These are phyloP conservation scores for Phyllostachys edulis DNA, from an alignment of 176 grass and related monocot genomes.

Conservation along the genomic window DNA sequence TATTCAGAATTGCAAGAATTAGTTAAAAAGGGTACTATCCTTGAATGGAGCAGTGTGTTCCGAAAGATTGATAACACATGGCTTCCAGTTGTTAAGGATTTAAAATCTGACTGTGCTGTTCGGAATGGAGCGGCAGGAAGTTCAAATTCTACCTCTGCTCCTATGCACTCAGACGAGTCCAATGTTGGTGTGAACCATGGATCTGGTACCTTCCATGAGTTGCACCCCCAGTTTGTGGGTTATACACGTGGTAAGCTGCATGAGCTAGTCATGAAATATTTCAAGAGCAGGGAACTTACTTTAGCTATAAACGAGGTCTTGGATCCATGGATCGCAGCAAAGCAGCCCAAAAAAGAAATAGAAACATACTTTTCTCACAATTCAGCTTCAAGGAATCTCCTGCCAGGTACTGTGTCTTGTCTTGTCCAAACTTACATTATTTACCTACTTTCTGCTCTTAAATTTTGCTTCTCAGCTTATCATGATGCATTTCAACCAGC, in stretches of 20 bases:
- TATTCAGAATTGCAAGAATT: constrained; percentile 85
- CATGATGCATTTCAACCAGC: not conserved
- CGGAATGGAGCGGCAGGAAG: constrained; percentile 11
- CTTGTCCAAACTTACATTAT: constrained; percentile 27
- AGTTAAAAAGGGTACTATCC: constrained; percentile 65
- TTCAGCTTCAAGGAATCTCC: constrained; percentile 56
- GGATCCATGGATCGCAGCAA: constrained; percentile 95
- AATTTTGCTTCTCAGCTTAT: constrained; percentile 16
- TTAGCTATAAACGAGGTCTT: constrained; percentile 96
- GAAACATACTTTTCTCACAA: constrained; percentile 69
- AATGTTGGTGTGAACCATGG: constrained; percentile 26
- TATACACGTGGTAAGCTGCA: constrained; percentile 90
- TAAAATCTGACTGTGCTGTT: constrained; percentile 43
- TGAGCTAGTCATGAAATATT: constrained; percentile 96
- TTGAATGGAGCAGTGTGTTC: constrained; percentile 83
- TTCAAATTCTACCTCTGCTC: constrained; percentile 41
- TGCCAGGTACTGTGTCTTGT: constrained; percentile 41
- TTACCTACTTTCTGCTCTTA: constrained; percentile 5
- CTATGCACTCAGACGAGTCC: constrained; percentile 25
- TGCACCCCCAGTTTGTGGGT: constrained; percentile 88
- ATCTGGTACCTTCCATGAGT: constrained; percentile 62
- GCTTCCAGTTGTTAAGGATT: constrained; percentile 77
- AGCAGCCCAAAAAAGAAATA: constrained; percentile 91
- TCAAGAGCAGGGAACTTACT: constrained; percentile 96
- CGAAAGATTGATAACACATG: constrained; percentile 93